A percentile compares a stretch with the other conserved stretches of the same genome.
These are phyloP conservation scores for Piedraia hortae DNA, from an alignment of 2,329 filamentous ascomycete species.

Conservation along the genomic window DNA sequence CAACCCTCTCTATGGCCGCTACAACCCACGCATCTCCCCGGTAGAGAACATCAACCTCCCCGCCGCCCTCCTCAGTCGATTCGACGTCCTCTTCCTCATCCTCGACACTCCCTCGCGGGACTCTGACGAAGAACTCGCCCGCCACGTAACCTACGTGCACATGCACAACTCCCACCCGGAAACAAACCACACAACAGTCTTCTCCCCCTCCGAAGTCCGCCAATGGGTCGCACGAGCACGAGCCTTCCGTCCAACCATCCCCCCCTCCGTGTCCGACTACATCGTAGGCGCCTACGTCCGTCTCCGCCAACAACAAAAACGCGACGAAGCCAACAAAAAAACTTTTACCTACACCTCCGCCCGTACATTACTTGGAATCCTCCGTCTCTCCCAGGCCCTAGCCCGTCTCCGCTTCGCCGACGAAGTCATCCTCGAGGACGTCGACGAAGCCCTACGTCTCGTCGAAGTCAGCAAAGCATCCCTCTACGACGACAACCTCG, in stretches of 20 bases:
- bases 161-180: conserved; percentile 91
- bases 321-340: conserved; percentile 70
- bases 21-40: conserved; percentile 89
- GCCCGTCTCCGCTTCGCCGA: conserved; percentile 74
- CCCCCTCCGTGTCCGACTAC: conserved; percentile 71
- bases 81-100: conserved; percentile 88
- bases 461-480: conserved; percentile 85
- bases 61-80: conserved; percentile 86
- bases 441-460: conserved; percentile 77
- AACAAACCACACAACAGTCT: conserved; percentile 37
- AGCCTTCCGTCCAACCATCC: conserved; percentile 64
- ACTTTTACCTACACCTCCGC: conserved; percentile 86
- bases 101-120: conserved; percentile 83
- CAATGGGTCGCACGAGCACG: conserved; percentile 88
- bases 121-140: conserved; percentile 71
- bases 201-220: conserved; percentile 76
- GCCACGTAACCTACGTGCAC: conserved; percentile 87
- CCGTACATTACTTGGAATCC: conserved; percentile 71
- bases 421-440: conserved; percentile 66
- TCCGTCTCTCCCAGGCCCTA: conserved; percentile 80
- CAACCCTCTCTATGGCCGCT: conserved; percentile 90
- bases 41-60: conserved; percentile 98
- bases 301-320: conserved; percentile 73
- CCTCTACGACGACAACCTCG: conserved; percentile 42
- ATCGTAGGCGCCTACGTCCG: conserved; percentile 92